These are phyloP conservation scores for Cryphonectria radicalis DNA, from an alignment of 2,329 filamentous ascomycete genomes.

Conservation along the genomic window DNA sequence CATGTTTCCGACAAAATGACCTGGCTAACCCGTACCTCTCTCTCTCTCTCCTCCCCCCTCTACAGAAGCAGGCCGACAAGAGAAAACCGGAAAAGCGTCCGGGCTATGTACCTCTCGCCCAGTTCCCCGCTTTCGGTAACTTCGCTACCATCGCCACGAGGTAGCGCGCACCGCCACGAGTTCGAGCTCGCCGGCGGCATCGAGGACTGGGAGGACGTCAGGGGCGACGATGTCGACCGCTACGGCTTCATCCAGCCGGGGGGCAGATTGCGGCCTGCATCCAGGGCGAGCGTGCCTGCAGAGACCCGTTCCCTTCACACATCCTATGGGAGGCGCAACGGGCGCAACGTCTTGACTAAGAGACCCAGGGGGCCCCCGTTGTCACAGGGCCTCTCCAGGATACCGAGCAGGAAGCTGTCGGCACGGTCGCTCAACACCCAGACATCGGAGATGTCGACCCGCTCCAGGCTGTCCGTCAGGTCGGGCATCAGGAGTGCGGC, in stretches of 20 bases:
- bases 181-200: constrained; percentile 61
- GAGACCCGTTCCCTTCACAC: constrained; percentile 43
- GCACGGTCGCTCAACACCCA: constrained; percentile 63
- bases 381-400: constrained; percentile 45
- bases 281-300: constrained; percentile 40
- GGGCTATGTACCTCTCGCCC: constrained; percentile 39
- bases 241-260: constrained; percentile 67
- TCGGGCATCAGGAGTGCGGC: constrained; percentile 61
- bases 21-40: constrained; percentile 37
- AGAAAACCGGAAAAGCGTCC: constrained; percentile 33
- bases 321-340: constrained; percentile 52
- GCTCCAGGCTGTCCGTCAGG: constrained; percentile 57
- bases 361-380: constrained; percentile 42
- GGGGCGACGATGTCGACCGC: constrained; percentile 65
- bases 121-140: constrained; percentile 48
- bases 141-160: constrained; percentile 50
- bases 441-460: constrained; percentile 54
- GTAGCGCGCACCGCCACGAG: constrained; percentile 43
- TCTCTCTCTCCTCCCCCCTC: constrained; percentile 9
- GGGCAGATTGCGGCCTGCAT: constrained; percentile 39
- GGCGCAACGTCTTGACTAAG: constrained; percentile 51
- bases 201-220: constrained; percentile 70
- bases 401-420: constrained; percentile 59
- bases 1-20: constrained; percentile 30
- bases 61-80: constrained; percentile 18